Percentiles rank a stretch among this genome's conserved stretches.
Evolutionary conservation across 2,329 filamentous ascomycete genomes (phyloP).

Genomic region (Colletotrichum chlorophyti): DNA sequence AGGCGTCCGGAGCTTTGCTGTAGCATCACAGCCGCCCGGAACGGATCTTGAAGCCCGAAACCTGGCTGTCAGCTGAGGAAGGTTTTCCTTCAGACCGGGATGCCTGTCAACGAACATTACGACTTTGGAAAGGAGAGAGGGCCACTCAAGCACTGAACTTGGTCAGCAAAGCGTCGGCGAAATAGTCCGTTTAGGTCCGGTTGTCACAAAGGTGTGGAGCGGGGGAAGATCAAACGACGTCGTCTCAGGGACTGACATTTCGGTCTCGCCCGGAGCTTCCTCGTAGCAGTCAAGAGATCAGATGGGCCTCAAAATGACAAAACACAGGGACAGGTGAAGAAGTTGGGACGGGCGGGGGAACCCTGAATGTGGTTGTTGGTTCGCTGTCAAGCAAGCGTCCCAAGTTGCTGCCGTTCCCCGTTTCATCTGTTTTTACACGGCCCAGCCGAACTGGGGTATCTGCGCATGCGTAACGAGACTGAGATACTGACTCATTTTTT

Average conservation of each 20-base stretch:
- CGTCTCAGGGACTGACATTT: conserved; percentile 16
- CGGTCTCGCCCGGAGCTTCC: conserved; percentile 3
- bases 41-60: not conserved
- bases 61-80: not conserved
- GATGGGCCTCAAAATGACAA: not conserved
- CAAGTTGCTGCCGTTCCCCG: not conserved
- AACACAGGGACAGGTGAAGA: not conserved
- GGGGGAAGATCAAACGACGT: conserved; percentile 17
- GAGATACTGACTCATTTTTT: not conserved
- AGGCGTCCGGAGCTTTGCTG: not conserved
- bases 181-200: too few species aligned
- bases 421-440: not conserved
- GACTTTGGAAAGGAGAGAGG: too few species aligned
- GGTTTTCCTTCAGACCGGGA: not conserved
- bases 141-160: too few species aligned
- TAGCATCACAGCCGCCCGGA: not conserved
- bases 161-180: too few species aligned
- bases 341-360: not conserved
- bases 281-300: conserved; percentile 4
- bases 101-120: not conserved
- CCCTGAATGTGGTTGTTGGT: not conserved
- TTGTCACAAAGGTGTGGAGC: conserved; percentile 8
- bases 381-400: not conserved
- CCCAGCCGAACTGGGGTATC: not conserved
- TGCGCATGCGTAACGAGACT: not conserved